These are phyloP conservation scores for Calocybe cyanea DNA, from an alignment of 768 basidiomycete genomes.

Conservation along the genomic window DNA sequence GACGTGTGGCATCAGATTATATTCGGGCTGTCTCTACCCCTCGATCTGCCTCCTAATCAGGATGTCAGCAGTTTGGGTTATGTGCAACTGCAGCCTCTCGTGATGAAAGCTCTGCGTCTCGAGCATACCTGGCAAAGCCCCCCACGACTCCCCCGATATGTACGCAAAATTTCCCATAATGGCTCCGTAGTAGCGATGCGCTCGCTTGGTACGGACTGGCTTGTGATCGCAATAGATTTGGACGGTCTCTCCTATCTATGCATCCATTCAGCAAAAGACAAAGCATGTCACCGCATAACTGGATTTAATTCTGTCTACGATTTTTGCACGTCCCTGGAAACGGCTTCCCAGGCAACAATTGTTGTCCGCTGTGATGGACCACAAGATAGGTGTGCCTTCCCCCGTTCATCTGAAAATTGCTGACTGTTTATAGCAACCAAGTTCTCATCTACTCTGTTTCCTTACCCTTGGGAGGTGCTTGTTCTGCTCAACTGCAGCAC, in stretches of 20 bases:
- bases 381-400: too few species aligned
- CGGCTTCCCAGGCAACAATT: slow-evolving; percentile 9
- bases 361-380: slow-evolving; percentile 11
- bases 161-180: slow-evolving; percentile 33
- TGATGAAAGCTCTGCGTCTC: slow-evolving; percentile 42
- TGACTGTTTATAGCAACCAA: too few species aligned
- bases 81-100: slow-evolving; percentile 35
- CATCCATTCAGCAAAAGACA: slow-evolving; percentile 39
- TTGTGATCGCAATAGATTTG: slow-evolving; percentile 37
- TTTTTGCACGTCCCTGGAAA: slow-evolving; percentile 29
- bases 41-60: slow-evolving; percentile 35
- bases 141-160: slow-evolving; percentile 29
- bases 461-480: slow-evolving; percentile 13
- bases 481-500: slow-evolving; percentile 5
- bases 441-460: slow-evolving; percentile 20
- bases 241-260: slow-evolving; percentile 31
- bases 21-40: slow-evolving; percentile 43
- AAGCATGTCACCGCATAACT: slow-evolving; percentile 23
- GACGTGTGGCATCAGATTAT: slow-evolving; percentile 53
- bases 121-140: slow-evolving; percentile 47
- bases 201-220: slow-evolving; percentile 46
- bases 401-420: too few species aligned
- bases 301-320: slow-evolving; percentile 26
- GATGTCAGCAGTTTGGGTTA: slow-evolving; percentile 32
- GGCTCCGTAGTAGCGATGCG: slow-evolving; percentile 43